A percentile compares a stretch with the other conserved stretches of the same genome.
Conservation (phyloP, 2,329 filamentous ascomycete species). For the Scedosporium apiospermum region DNA sequence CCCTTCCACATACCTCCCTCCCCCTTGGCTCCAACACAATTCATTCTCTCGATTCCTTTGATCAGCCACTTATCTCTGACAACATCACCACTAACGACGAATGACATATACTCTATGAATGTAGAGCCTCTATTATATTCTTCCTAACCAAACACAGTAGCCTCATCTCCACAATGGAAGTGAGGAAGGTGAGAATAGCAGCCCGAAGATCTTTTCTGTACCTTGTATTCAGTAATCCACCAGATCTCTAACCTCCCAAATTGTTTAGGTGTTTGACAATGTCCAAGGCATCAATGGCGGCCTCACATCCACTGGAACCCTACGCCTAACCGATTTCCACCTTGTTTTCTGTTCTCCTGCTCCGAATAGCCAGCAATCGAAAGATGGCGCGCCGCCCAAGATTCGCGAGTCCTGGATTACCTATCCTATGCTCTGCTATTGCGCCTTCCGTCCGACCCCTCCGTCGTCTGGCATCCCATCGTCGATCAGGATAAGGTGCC, state of each 20-base stretch:
- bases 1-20: too few relatives aligned
- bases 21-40: too few relatives aligned
- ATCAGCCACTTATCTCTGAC: too few relatives aligned
- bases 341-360: conserved; percentile 40
- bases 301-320: conserved; percentile 43
- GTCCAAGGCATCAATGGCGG: conserved; percentile 53
- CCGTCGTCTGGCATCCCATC: conserved; percentile 61
- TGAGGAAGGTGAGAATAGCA: conserved; percentile 26
- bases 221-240: conserved; percentile 4
- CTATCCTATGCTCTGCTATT: conserved; percentile 82
- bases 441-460: conserved; percentile 66
- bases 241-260: conserved; percentile 11
- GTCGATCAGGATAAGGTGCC: conserved; percentile 77
- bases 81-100: too few relatives aligned
- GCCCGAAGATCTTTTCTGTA: neutral
- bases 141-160: neutral
- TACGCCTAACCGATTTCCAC: conserved; percentile 56
- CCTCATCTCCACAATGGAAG: conserved; percentile 23
- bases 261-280: conserved; percentile 40
- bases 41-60: too few relatives aligned
- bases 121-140: neutral
- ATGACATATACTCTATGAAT: neutral
- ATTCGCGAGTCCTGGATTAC: conserved; percentile 78
- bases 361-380: conserved; percentile 15
- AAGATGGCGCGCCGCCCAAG: conserved; percentile 17